Base-by-base conservation (phyloP, 495 filamentous ascomycete genomes). In the Lasiosphaeria hispida region DNA sequence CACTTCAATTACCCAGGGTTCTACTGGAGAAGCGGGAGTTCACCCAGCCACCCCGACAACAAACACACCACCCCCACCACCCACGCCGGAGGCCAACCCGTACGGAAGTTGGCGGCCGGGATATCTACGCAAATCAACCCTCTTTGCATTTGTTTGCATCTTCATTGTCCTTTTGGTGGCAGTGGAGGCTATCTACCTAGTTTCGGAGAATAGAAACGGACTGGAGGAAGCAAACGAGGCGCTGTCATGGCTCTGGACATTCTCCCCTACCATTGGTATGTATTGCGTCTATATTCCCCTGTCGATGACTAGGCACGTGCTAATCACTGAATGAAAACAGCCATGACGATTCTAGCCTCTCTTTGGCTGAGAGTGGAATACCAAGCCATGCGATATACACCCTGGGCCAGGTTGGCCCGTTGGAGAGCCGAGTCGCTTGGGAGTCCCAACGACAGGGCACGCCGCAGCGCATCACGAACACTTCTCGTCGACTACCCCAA, bases 241-340 rank as follows among this genome's bases (percentile, higher is more conserved):
- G 10, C 36, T 53, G 4, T 53, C 49, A 4, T 53, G 49, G 49
- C 49, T 53, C 19, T 53, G 49, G 49, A 40, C 38, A 39, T 53
- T 53, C 38, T 41, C 36, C 3, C 49, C 49, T 10, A 53, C 49
- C 3, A 41, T 53, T 17, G 38, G 49, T 53, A 41, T 13, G 49
- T 53, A 3, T 30, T 38, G 6, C 4, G 33, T 30, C 23, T 30
- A 23, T 11, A 3, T 33, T 33, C 30, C 7, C 17, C 8, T 30
- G 2, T 19, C 7, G 30, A 23, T 30, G 3, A 11, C 23, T 30
- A 2, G 23, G 23, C 5, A 18, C 11, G 38, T 8, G 18, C 8
- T 41, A 1, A 17, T 4, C 1, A 40, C 0, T 5, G 4, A 40
- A 17, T 40, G 13, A 7, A 23, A 23, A 19, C 14, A 53, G 49